Evolutionary conservation across 306 rosid species (phyloP).

Genomic region (Ziziphus jujuba): DNA sequence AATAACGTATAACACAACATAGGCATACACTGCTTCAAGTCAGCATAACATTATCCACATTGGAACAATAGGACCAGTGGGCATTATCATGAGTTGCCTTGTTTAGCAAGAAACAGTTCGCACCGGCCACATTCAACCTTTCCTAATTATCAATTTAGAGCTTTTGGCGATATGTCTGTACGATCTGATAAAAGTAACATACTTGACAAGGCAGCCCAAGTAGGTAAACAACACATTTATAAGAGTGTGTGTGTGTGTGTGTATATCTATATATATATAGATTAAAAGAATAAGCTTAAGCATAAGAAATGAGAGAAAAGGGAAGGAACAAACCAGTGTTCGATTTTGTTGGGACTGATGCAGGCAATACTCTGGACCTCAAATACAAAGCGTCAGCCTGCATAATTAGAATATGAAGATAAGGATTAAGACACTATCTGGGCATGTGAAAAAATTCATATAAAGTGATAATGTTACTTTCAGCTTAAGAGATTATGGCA

Average conservation of each 20-base stretch:
- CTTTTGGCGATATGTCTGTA: not conserved
- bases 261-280: not conserved
- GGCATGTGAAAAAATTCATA: not conserved
- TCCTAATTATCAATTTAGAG: not conserved
- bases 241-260: too few species aligned
- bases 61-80: not conserved
- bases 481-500: not conserved
- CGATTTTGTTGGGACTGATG: constrained; percentile 36
- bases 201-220: not conserved
- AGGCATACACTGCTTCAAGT: constrained; percentile 9
- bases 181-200: too few species aligned
- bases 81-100: not conserved
- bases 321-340: constrained; percentile 39
- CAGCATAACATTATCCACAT: constrained; percentile 9
- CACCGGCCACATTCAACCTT: not conserved
- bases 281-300: not conserved
- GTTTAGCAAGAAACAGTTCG: not conserved
- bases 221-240: not conserved
- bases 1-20: constrained; percentile 16
- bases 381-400: constrained; percentile 45
- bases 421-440: not conserved
- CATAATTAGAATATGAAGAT: constrained; percentile 4
- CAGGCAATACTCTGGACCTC: constrained; percentile 40
- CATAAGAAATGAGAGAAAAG: not conserved
- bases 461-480: not conserved